Evolutionary conservation across 139 green algal species (phyloP).

Genomic region (Picochlorum sp.): DNA sequence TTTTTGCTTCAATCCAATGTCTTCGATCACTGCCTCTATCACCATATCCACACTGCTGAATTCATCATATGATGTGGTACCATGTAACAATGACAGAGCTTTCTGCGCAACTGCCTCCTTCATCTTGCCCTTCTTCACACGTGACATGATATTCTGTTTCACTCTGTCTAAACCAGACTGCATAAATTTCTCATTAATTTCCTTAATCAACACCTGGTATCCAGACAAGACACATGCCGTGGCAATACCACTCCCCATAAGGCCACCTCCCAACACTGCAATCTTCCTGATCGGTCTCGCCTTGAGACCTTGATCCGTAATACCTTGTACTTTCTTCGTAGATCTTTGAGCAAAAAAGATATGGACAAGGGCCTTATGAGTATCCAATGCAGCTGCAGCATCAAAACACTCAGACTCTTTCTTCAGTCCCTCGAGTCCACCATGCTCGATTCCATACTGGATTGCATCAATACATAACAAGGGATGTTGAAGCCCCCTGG

Average conservation of each 20-base stretch:
- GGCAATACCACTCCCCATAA: constrained; percentile 96
- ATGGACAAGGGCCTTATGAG: constrained; percentile 91
- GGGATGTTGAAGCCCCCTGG: constrained; percentile 73
- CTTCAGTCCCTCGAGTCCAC: constrained; percentile 66
- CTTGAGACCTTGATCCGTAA: constrained; percentile 80
- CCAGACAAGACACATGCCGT: constrained; percentile 73
- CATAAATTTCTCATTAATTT: constrained; percentile 96
- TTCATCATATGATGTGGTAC: constrained; percentile 67
- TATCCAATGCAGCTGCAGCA: constrained; percentile 59
- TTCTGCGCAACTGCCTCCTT: constrained; percentile 42
- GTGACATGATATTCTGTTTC: constrained; percentile 72
- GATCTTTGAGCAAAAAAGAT: constrained; percentile 94
- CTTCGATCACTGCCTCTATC: constrained; percentile 96
- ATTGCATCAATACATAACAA: constrained; percentile 90
- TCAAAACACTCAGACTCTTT: constrained; percentile 66
- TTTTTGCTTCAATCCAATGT: constrained; percentile 87
- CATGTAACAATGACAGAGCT: constrained; percentile 50
- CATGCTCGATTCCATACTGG: constrained; percentile 63
- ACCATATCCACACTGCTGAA: constrained; percentile 90
- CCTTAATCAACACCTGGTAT: constrained; percentile 86
- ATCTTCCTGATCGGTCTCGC: constrained; percentile 65
- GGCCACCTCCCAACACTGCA: constrained; percentile 88
- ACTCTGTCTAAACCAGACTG: constrained; percentile 80
- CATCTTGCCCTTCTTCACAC: constrained; percentile 90
- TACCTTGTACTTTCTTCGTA: constrained; percentile 81